phyloP scores from a whole-genome alignment of 345 rosid species.

The Citrus inodora region DNA sequence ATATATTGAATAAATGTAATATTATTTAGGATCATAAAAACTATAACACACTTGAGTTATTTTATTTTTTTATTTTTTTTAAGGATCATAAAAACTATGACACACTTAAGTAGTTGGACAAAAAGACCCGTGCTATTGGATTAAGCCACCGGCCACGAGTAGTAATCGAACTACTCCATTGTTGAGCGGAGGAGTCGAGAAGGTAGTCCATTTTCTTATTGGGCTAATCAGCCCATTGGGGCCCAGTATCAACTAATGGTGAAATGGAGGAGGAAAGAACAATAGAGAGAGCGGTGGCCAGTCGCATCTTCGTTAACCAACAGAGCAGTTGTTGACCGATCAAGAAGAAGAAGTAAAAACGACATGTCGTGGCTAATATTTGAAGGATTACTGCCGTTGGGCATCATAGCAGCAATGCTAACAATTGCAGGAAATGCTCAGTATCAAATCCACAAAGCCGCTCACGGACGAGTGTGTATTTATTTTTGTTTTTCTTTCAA shows the following conservation, averaged over 20 bases:
- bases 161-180: too few species aligned
- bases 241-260: background rate
- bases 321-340: background rate
- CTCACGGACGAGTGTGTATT: conserved; percentile 68
- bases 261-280: background rate
- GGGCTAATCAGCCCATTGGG: background rate
- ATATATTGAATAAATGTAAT: too few species aligned
- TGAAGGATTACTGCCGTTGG: conserved; percentile 85
- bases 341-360: background rate
- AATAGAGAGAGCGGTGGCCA: too few species aligned
- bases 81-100: too few species aligned
- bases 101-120: too few species aligned
- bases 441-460: conserved; percentile 83
- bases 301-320: background rate
- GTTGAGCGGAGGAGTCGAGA: too few species aligned
- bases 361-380: conserved; percentile 65
- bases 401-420: conserved; percentile 94
- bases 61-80: too few species aligned
- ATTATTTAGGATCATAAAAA: too few species aligned
- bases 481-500: background rate
- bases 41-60: too few species aligned
- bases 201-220: background rate
- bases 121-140: too few species aligned
- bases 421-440: conserved; percentile 82
- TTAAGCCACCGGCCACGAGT: too few species aligned